Conservation (phyloP, 306 rosid genomes). For the Macrotyloma uniflorum region DNA sequence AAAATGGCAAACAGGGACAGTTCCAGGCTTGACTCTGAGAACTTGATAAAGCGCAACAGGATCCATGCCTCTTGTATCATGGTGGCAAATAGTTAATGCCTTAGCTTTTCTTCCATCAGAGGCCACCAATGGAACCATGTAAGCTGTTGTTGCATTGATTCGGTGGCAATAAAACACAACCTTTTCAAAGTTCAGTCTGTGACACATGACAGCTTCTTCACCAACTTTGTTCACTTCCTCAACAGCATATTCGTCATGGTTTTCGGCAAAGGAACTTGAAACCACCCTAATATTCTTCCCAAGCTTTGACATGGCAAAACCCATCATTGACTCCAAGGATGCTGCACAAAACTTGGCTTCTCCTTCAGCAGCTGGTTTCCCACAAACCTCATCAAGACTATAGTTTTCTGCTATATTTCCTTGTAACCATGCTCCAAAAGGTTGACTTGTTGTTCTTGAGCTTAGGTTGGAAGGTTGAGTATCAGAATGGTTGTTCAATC, state of each 20-base stretch:
- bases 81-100: constrained; percentile 35
- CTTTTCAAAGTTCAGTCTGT: constrained; percentile 5
- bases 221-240: constrained; percentile 25
- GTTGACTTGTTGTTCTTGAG: background rate
- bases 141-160: constrained; percentile 20
- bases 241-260: background rate
- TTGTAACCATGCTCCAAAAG: background rate
- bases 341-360: constrained; percentile 21
- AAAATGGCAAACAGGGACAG: constrained; percentile 9
- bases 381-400: constrained; percentile 10
- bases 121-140: constrained; percentile 18
- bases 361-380: background rate
- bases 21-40: constrained; percentile 19
- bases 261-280: constrained; percentile 20
- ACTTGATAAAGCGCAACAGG: background rate
- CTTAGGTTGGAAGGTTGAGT: background rate
- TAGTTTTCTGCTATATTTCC: background rate
- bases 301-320: constrained; percentile 20
- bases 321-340: constrained; percentile 15
- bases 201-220: constrained; percentile 25
- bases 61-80: constrained; percentile 36
- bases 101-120: constrained; percentile 24
- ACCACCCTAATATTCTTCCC: constrained; percentile 8
- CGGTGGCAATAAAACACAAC: constrained; percentile 16
- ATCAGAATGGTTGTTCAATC: background rate